Base-by-base conservation (phyloP, 2,329 filamentous ascomycete species). In the Aspergillus texensis region DNA sequence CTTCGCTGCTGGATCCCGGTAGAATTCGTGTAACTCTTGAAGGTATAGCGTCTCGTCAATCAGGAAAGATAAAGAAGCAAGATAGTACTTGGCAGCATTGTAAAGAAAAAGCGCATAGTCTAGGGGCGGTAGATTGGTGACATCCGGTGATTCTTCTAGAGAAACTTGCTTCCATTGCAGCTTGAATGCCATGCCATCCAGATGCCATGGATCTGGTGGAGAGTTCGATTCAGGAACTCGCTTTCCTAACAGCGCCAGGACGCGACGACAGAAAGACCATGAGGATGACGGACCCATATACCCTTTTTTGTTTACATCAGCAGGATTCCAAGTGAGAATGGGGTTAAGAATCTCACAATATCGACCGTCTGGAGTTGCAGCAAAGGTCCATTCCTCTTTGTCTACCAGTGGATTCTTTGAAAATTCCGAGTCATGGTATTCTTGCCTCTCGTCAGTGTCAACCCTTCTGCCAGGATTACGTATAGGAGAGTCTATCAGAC, bases 31-130 rank as follows among this genome's bases (percentile, higher is more conserved):
- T 34, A 74, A 30, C 62, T 74, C 53, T 65, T 66, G 39, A 62
- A 76, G 9, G 61, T 70, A 87, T 2, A 75, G 76, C 16, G 80
- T 75, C 58, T 86, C 84, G 28, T 87, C 84, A 50, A 86, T 85
- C 2, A 87, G 72, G 56, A 85, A 84, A 28, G 85, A 84, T 3
- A 86, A 70, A 34, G 85, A 84, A 3, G 81, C 80, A 60, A 83
- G 85, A 63, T 86, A 83, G 50, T 86, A 87, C 60, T 86, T 86
- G 62, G 86, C 84, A 0, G 83, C 81, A 63, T 85, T 86, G 73
- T 86, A 82, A 4, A 87, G 71, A 60, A 83, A 86, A 4, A 84
- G 73, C 5, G 83, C 82, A 67, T 83, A 80, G 67, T 87, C 84
- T 0, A 82, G 75, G 1, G 81, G 83, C 0, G 85, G 85, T 19